Evolutionary conservation across 2,329 filamentous ascomycete genomes (phyloP).

Genomic region (Fusarium succisae): DNA sequence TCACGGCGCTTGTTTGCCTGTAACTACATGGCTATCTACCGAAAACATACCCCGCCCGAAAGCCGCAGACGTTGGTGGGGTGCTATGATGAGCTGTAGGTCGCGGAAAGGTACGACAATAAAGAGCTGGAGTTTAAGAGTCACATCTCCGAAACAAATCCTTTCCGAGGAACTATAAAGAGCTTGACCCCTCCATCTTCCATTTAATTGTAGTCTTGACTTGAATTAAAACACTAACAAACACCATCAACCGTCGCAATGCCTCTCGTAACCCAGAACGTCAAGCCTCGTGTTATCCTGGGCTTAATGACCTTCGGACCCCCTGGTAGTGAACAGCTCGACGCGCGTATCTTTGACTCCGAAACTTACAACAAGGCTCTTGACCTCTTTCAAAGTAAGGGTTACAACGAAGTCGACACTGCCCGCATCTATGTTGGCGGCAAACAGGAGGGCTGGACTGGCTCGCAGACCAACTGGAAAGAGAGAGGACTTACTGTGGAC

Average conservation of each 20-base stretch:
- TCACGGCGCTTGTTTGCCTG: not conserved
- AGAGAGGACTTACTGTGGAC: constrained; percentile 78
- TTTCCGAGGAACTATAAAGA: constrained; percentile 12
- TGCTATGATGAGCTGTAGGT: constrained; percentile 1
- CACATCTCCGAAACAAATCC: constrained; percentile 23
- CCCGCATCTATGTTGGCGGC: constrained; percentile 75
- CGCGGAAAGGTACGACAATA: constrained; percentile 13
- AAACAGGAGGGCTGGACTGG: constrained; percentile 82
- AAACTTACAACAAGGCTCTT: constrained; percentile 76
- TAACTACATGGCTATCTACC: not conserved
- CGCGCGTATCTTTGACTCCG: constrained; percentile 73
- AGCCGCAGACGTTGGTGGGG: constrained; percentile 24
- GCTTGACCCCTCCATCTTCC: not conserved
- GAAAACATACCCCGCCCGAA: constrained; percentile 25
- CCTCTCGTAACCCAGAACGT: constrained; percentile 55
- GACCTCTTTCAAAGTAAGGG: constrained; percentile 81
- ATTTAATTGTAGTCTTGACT: not conserved
- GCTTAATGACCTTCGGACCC: constrained; percentile 88
- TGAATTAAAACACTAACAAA: not conserved
- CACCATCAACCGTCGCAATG: constrained; percentile 48
- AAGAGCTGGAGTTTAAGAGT: constrained; percentile 36
- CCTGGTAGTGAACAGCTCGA: constrained; percentile 61
- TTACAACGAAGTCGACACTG: constrained; percentile 88
- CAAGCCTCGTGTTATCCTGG: constrained; percentile 79
- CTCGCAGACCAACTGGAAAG: constrained; percentile 76